Evolutionary conservation across 768 basidiomycete species (phyloP).

Genomic region (Mycena polygramma): DNA sequence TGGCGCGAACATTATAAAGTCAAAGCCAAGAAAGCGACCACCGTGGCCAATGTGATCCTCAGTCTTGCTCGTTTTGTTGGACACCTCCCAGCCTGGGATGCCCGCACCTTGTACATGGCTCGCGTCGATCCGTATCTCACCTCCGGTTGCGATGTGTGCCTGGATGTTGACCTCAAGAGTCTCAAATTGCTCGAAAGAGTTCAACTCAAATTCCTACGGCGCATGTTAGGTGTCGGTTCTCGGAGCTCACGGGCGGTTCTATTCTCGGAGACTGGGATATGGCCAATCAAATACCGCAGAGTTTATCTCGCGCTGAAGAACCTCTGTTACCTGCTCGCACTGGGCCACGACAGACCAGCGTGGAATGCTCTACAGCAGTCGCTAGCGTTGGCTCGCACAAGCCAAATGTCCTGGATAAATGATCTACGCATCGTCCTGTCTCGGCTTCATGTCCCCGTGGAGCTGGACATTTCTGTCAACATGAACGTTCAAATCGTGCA

Average conservation of each 20-base stretch:
- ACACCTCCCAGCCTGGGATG: too few species aligned
- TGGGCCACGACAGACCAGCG: neutral
- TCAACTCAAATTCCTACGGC: neutral
- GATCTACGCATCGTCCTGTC: slow-evolving; percentile 4
- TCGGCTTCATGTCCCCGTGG: slow-evolving; percentile 5
- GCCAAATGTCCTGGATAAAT: slow-evolving; percentile 9
- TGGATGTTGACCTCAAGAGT: neutral
- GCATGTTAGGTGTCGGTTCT: neutral
- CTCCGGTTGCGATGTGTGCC: neutral
- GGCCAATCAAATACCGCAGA: slow-evolving; percentile 11
- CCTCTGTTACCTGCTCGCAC: slow-evolving; percentile 8
- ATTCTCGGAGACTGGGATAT: too few species aligned
- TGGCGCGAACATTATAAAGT: slow-evolving; percentile 13
- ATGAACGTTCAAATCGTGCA: neutral
- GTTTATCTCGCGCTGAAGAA: slow-evolving; percentile 9
- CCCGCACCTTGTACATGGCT: too few species aligned
- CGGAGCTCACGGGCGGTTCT: neutral
- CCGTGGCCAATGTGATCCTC: too few species aligned
- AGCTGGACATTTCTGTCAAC: neutral
- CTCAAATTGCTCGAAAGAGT: neutral
- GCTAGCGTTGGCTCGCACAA: too few species aligned
- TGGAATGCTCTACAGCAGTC: too few species aligned
- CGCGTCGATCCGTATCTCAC: too few species aligned
- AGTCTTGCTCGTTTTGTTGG: too few species aligned
- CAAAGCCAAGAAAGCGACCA: too few species aligned